phyloP scores from a whole-genome alignment of 352 stramenopile genomes.

The Phytophthora capsici region DNA sequence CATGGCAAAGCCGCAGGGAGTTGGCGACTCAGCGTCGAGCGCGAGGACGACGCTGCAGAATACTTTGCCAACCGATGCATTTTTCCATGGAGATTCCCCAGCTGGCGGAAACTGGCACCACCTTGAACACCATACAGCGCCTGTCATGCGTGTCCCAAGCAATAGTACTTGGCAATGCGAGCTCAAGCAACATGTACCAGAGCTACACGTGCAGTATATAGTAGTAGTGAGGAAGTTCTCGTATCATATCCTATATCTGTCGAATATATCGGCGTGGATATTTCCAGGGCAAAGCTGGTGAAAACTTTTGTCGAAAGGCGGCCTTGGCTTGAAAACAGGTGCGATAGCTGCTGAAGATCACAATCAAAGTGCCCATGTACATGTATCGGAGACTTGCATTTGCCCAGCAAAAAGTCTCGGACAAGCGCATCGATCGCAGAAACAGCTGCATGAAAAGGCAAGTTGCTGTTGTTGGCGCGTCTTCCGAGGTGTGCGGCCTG shows the following conservation, averaged over 20 bases:
- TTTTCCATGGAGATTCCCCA: conserved; percentile 35
- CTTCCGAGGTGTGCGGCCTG: conserved; percentile 14
- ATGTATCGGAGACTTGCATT: conserved; percentile 9
- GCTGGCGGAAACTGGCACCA: conserved; percentile 13
- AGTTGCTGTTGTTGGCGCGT: conserved; percentile 36
- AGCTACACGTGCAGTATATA: too few relatives aligned
- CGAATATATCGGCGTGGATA: too few relatives aligned
- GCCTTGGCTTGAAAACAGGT: conserved; percentile 35
- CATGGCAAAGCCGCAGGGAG: conserved; percentile 4
- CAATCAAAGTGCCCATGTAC: neutral
- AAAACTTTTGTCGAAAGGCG: conserved; percentile 36
- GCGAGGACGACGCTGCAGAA: neutral
- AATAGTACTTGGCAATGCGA: neutral
- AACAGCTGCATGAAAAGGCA: conserved; percentile 37
- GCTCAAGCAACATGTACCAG: too few relatives aligned
- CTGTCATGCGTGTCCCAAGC: conserved; percentile 39
- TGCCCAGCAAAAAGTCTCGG: conserved; percentile 11
- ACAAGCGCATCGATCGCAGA: conserved; percentile 25
- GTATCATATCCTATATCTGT: neutral
- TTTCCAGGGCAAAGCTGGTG: conserved; percentile 23
- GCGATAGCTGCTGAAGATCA: conserved; percentile 31
- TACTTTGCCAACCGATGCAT: too few relatives aligned
- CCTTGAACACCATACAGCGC: conserved; percentile 1
- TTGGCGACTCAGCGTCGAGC: neutral
- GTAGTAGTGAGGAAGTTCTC: neutral